Base-by-base conservation (phyloP, 2,329 filamentous ascomycete genomes). In the Claviceps sp. region DNA sequence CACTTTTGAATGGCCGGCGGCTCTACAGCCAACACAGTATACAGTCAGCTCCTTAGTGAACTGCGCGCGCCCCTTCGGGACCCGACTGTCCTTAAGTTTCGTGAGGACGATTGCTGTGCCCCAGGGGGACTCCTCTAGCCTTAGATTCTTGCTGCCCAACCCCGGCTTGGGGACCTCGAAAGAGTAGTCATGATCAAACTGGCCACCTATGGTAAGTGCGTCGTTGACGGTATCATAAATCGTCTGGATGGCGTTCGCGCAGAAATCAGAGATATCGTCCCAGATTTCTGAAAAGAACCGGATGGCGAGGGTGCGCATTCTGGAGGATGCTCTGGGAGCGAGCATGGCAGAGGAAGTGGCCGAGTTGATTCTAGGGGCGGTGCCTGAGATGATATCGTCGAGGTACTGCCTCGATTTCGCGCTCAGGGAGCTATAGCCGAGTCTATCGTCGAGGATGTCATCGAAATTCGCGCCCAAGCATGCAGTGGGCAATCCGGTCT, bases 121-220 rank as follows among this genome's bases (percentile, higher is more conserved):
- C 52, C 52, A 54, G n/a, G 49, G 49, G 4, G 52, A 49, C 18
- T 46, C 0, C 7, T 1, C 13, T 24, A 34, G 22, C 1, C 5
- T 22, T 7, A 24, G 2, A 14, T 6, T 14, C 47, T n/a, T 2
- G 30, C 22, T 4, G 6, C 2, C 2, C 0, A 36, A 18, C 2
- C 4, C 4, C 14, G 54, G 54, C 22, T 63, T 49, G 1, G 60
- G 60, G 9, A 62, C 47, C 30, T 56, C 52, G 47, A 57, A 61
- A 1, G 54, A 37, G 18, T 62, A 34, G 7, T 57, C 52, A 6
- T 47, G 40, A 34, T 58, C 54, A 34, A 58, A 41, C 40, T 40
- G 47, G 11, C 51, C 56, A 1, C 43, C 47, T n/a, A 61, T 52
- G 2, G 55, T 49, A 1, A 47, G 26, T 3, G 37, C 55, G 1